Conservation (phyloP, 2,329 filamentous ascomycete genomes). For the Cercospora beticola region DNA sequence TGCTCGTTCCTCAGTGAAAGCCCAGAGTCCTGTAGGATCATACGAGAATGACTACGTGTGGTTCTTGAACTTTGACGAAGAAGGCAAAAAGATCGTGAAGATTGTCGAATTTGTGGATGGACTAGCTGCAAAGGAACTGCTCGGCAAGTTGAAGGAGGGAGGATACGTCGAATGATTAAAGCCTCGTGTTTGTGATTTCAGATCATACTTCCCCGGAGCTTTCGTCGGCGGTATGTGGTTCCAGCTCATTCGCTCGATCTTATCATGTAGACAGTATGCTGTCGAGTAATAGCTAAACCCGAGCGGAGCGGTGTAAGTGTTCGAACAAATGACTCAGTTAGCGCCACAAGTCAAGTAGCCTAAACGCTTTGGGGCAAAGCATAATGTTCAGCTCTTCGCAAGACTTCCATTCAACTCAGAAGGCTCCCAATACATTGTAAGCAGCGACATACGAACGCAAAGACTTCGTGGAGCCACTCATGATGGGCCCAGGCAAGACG, state of each 20-base stretch:
- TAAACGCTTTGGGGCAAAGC: not conserved
- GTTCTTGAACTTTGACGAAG: conserved; percentile 24
- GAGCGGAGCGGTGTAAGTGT: not conserved
- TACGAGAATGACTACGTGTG: conserved; percentile 30
- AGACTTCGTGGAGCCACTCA: not conserved
- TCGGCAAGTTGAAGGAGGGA: not conserved
- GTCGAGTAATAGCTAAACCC: not conserved
- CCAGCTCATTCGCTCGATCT: not conserved
- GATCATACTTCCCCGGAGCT: not conserved
- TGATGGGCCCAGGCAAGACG: not conserved
- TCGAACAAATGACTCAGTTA: not conserved
- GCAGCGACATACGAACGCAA: too few species aligned
- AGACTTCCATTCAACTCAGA: too few species aligned
- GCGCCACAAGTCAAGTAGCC: not conserved
- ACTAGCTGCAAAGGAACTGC: not conserved
- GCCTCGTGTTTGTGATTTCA: too few species aligned
- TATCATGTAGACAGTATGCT: too few species aligned
- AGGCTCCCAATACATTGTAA: too few species aligned
- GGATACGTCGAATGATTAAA: too few species aligned
- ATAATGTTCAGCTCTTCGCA: too few species aligned
- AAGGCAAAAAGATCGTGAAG: conserved; percentile 21
- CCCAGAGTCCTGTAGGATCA: conserved; percentile 20
- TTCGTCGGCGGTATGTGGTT: not conserved
- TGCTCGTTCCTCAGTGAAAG: conserved; percentile 18
- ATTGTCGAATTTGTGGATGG: conserved; percentile 27